A percentile compares a stretch with the other conserved stretches of the same genome.
These are phyloP conservation scores for Thinopyrum elongatum DNA, from an alignment of 176 grass and related monocot genomes.

Conservation along the genomic window DNA sequence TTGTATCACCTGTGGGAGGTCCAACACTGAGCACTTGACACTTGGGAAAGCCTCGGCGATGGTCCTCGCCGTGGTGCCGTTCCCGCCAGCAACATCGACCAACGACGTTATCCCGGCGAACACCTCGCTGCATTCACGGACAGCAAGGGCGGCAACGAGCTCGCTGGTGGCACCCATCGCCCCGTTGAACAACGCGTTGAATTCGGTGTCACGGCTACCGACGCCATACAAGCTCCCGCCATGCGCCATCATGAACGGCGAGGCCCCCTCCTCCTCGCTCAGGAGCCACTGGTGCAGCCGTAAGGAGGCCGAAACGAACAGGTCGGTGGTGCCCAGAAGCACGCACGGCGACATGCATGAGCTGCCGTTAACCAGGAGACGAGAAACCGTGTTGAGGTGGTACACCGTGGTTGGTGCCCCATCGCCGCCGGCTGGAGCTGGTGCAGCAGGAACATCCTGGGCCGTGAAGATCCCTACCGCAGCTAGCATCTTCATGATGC, in stretches of 20 bases:
- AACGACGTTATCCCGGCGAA: background rate
- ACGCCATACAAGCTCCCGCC: background rate
- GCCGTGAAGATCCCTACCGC: background rate
- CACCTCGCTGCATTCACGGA: background rate
- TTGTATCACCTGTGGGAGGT: background rate
- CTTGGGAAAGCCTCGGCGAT: background rate
- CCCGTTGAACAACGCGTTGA: background rate
- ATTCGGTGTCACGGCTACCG: background rate
- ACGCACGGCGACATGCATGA: background rate
- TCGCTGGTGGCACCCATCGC: background rate
- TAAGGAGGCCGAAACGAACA: background rate
- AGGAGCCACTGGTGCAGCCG: constrained; percentile 16
- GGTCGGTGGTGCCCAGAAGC: background rate
- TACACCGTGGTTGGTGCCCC: background rate
- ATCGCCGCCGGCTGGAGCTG: background rate
- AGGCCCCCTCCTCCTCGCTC: background rate
- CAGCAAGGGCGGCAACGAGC: background rate
- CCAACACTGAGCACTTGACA: background rate
- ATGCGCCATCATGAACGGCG: constrained; percentile 9
- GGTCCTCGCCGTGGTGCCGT: constrained; percentile 3
- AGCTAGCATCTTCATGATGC: constrained; percentile 42
- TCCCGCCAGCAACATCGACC: background rate
- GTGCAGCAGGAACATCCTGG: too few species aligned
- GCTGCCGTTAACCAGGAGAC: constrained; percentile 4
- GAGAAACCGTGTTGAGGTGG: constrained; percentile 30